Evolutionary conservation across 352 stramenopile species (phyloP).

Genomic region (Pilasporangium apinafurcum): DNA sequence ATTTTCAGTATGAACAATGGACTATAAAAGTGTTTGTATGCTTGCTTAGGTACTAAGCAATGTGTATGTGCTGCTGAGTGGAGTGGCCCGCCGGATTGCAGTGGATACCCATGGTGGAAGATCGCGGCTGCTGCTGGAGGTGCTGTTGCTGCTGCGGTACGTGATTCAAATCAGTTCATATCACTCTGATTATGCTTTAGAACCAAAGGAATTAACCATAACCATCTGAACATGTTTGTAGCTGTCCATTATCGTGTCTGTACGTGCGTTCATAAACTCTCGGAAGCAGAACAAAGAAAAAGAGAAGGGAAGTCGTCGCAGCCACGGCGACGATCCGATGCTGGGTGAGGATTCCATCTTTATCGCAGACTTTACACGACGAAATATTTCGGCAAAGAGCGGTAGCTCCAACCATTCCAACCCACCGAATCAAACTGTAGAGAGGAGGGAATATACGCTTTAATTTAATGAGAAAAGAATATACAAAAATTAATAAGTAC

Average conservation of each 20-base stretch:
- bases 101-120: conserved; percentile 39
- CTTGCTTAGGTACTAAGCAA: conserved; percentile 10
- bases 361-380: too few species aligned
- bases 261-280: conserved; percentile 20
- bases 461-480: too few species aligned
- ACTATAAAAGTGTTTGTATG: too few species aligned
- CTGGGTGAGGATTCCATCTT: conserved; percentile 10
- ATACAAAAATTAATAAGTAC: too few species aligned
- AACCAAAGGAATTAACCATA: background rate
- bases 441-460: too few species aligned
- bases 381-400: too few species aligned
- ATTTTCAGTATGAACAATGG: background rate
- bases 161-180: too few species aligned
- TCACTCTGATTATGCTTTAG: too few species aligned
- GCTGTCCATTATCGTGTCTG: conserved; percentile 24
- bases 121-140: conserved; percentile 28
- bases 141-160: conserved; percentile 27
- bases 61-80: conserved; percentile 41
- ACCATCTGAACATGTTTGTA: conserved; percentile 6
- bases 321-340: background rate
- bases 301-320: too few species aligned
- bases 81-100: conserved; percentile 27
- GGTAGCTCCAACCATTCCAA: too few species aligned
- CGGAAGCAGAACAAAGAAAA: conserved; percentile 8
- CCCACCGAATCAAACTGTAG: too few species aligned